Percentiles rank a stretch among this genome's conserved stretches.
Conservation (phyloP, 306 rosid genomes). For the Cucurbita argyrosperma region DNA sequence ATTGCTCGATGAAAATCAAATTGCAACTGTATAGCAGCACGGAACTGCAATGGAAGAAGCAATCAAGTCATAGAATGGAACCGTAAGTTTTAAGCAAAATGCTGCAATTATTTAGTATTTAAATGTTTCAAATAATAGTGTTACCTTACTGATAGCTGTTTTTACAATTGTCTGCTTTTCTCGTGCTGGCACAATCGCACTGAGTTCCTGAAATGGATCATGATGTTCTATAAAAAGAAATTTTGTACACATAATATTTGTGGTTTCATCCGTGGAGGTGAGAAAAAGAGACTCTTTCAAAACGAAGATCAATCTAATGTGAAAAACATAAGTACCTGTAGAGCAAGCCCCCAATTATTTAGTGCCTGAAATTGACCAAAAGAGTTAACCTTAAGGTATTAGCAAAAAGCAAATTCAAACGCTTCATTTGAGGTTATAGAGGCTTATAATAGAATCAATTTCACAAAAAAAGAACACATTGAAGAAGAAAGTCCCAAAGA, state of each 20-base stretch:
- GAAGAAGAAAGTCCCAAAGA: neutral
- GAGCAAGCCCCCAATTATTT: slow-evolving; percentile 99
- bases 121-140: neutral
- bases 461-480: neutral
- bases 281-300: neutral
- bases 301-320: neutral
- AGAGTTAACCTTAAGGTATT: slow-evolving; percentile 12
- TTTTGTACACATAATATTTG: neutral
- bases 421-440: neutral
- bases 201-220: slow-evolving; percentile 63
- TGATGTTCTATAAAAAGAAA: neutral
- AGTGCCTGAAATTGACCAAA: slow-evolving; percentile 72
- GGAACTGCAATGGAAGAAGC: slow-evolving; percentile 61
- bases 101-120: neutral
- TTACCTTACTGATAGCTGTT: slow-evolving; percentile 95
- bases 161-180: slow-evolving; percentile 88
- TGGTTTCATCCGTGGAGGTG: neutral
- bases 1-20: slow-evolving; percentile 99
- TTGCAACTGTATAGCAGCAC: slow-evolving; percentile 92
- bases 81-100: neutral
- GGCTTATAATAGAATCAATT: neutral
- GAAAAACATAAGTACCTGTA: slow-evolving; percentile 49
- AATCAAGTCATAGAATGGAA: slow-evolving; percentile 3
- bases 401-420: neutral
- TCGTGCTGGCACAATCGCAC: slow-evolving; percentile 91